Percentiles rank a stretch among this genome's conserved stretches.
Conservation (phyloP, 2,329 filamentous ascomycete species). For the Plectosphaerella sp. region DNA sequence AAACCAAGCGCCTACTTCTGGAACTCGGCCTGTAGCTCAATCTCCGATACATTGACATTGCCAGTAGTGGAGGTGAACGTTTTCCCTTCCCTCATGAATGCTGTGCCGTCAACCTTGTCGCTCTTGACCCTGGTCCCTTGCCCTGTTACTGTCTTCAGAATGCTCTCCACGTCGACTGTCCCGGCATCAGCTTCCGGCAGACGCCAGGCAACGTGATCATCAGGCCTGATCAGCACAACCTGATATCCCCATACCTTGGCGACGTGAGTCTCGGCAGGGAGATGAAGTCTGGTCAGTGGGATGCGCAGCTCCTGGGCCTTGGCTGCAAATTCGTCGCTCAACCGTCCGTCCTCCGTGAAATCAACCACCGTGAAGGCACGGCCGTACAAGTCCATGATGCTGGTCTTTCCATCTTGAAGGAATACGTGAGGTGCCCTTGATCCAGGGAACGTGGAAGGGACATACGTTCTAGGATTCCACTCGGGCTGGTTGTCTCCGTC, state of each 20-base stretch:
- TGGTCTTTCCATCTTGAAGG: neutral
- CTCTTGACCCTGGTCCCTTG: neutral
- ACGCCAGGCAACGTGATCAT: neutral
- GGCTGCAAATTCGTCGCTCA: neutral
- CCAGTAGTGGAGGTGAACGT: neutral
- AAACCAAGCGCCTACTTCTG: neutral
- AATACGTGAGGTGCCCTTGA: neutral
- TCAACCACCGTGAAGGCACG: neutral
- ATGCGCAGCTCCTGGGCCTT: neutral
- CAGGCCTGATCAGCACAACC: neutral
- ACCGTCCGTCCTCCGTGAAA: neutral
- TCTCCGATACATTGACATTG: neutral
- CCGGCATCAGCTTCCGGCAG: neutral
- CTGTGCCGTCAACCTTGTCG: neutral
- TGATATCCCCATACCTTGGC: neutral
- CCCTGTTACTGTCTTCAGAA: constrained; percentile 18
- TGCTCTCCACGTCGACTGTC: neutral
- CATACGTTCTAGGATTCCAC: neutral
- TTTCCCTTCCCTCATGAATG: neutral
- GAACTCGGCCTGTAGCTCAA: neutral
- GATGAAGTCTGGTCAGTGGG: neutral
- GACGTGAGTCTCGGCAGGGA: neutral
- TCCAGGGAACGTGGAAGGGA: neutral
- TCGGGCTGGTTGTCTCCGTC: neutral
- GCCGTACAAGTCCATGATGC: neutral